Percentiles rank a stretch among this genome's conserved stretches.
phyloP scores from a whole-genome alignment of 2,329 filamentous ascomycete species.

The Xylaria arbuscula region DNA sequence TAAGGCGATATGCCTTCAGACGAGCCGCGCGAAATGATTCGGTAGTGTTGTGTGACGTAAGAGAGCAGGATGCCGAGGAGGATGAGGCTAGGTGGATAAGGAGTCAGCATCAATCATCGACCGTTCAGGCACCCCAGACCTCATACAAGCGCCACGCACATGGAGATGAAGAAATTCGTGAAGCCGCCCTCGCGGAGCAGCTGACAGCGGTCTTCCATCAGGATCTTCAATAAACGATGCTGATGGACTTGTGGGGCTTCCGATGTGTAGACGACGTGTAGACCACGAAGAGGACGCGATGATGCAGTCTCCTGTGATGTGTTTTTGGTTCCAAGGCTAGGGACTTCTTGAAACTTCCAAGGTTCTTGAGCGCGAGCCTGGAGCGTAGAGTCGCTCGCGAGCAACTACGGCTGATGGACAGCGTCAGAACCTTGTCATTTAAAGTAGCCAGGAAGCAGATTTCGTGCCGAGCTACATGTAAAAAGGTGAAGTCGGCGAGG shows the following conservation, averaged over 20 bases:
- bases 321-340: too few species aligned
- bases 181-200: slow-evolving; percentile 64
- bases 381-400: neutral
- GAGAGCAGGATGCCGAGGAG: slow-evolving; percentile 89
- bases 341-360: too few species aligned
- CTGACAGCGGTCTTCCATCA: slow-evolving; percentile 59
- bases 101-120: slow-evolving; percentile 40
- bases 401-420: slow-evolving; percentile 23
- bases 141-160: slow-evolving; percentile 55
- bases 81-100: slow-evolving; percentile 66
- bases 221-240: slow-evolving; percentile 17
- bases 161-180: slow-evolving; percentile 66
- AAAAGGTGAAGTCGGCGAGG: neutral
- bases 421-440: slow-evolving; percentile 3
- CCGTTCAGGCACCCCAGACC: slow-evolving; percentile 12
- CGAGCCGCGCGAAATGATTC: slow-evolving; percentile 85
- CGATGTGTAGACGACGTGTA: neutral
- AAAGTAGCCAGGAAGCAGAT: slow-evolving; percentile 9
- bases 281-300: neutral
- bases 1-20: slow-evolving; percentile 96
- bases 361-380: neutral
- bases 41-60: slow-evolving; percentile 93
- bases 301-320: neutral
- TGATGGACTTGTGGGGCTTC: neutral
- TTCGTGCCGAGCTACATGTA: neutral